Evolutionary conservation across 495 filamentous ascomycete species (phyloP), one percentile per base, ranked within the genome.

Genomic region (Aspergillus carlsbadensis): DNA sequence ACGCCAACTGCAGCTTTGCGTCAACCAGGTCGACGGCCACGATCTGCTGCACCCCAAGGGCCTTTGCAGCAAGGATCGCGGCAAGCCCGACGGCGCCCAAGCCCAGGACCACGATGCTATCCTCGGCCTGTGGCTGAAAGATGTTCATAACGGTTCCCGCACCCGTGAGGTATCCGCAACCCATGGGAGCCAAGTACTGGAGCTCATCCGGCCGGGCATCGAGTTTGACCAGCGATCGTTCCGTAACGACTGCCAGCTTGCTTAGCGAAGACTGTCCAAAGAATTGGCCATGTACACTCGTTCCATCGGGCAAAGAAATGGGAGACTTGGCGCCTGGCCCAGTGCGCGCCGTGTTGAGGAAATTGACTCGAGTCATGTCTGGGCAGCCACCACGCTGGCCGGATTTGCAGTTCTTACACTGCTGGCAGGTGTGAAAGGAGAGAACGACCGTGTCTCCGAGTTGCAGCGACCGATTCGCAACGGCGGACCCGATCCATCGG

Each of bases 131-230:
- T 0, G 72, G 70, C 24, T 68, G 58, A 2, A 78, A 57, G 2
- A 70, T 56, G 50, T 78, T 78, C 11, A 79, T 46, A 14, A 80
- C 65, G 0, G 77, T 71, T 10, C 73, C 75, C 6, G 73, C 73
- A 10, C 76, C 78, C 3, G 78, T 81, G 33, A 76, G 71, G 65
- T 76, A 72, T 0, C 78, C 78, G 55, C 77, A 81, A 0, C 77
- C 76, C n/a, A 81, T 45, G 2, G 77, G 73, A 14, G 76, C 74
- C 13, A 70, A 65, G 0, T 67, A 24, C 3, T 59, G 67, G 10
- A 80, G 50, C 17, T 77, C 66, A 0, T 62, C 64, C 3, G 13
- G 10, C 22, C n/a, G 44, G 17, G 13, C 56, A 18, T 0, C 70
- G 2, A 33, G 63, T 42, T 62, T 70, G 11, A 80, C 75, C 2